Evolutionary conservation across 352 stramenopile species (phyloP).

Genomic region (Pythium phragmitis): DNA sequence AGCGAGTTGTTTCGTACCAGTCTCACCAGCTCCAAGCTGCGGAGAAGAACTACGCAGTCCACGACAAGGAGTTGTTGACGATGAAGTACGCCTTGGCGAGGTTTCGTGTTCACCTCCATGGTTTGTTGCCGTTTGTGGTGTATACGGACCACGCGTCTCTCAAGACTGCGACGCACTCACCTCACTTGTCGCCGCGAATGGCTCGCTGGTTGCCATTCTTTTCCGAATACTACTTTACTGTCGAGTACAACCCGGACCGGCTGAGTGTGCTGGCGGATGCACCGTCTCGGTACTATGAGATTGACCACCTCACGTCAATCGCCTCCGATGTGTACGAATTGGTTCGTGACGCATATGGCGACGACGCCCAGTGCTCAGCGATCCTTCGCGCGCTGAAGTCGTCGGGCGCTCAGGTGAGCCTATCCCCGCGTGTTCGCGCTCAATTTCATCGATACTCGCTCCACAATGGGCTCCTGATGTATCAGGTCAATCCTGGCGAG

Average conservation of each 20-base stretch:
- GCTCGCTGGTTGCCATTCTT: conserved; percentile 7
- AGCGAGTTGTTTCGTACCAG: too few relatives aligned
- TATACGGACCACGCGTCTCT: conserved; percentile 4
- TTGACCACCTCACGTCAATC: not conserved
- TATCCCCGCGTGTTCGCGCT: not conserved
- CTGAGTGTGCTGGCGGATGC: conserved; percentile 3
- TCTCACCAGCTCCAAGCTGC: too few relatives aligned
- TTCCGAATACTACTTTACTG: conserved; percentile 7
- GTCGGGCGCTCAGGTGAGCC: not conserved
- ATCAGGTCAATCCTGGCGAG: not conserved
- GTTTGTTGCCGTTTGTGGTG: not conserved
- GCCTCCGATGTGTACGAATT: conserved; percentile 1
- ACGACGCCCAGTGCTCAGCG: not conserved
- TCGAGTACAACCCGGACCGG: conserved; percentile 1
- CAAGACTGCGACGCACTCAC: not conserved
- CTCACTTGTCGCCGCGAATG: not conserved
- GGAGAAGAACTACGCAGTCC: too few relatives aligned
- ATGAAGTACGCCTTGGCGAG: too few relatives aligned
- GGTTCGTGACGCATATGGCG: not conserved
- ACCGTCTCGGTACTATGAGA: conserved; percentile 4
- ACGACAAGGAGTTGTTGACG: too few relatives aligned
- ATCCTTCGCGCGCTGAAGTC: not conserved
- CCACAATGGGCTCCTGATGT: conserved; percentile 9
- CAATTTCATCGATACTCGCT: conserved; percentile 11
- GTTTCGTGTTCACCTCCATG: too few relatives aligned